phyloP scores from a whole-genome alignment of 164 flowering plant genomes.

The Sextonia rubra region DNA sequence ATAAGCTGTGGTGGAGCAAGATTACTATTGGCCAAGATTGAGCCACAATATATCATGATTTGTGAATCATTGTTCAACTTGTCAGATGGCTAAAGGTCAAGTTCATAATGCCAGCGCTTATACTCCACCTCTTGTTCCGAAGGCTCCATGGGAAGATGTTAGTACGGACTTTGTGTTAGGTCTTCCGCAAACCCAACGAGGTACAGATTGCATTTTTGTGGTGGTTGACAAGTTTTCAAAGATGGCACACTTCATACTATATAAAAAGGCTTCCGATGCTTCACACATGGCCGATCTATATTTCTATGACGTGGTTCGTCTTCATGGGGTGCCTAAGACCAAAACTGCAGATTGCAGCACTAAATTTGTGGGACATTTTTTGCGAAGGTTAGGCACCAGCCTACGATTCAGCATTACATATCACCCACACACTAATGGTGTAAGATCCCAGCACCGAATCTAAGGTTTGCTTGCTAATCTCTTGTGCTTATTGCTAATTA shows the following conservation, averaged over 20 bases:
- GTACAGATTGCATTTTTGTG: conserved; percentile 5
- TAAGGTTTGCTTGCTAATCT: too few species aligned
- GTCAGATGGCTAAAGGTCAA: too few species aligned
- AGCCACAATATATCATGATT: neutral
- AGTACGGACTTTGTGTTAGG: conserved; percentile 10
- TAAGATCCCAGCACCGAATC: too few species aligned
- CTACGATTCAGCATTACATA: neutral
- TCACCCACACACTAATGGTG: conserved; percentile 4
- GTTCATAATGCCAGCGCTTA: neutral
- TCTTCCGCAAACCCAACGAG: too few species aligned
- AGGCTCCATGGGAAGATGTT: too few species aligned
- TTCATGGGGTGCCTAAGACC: too few species aligned
- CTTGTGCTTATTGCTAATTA: too few species aligned
- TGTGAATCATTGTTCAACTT: neutral
- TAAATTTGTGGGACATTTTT: neutral
- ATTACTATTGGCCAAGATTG: neutral
- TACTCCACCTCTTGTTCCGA: neutral
- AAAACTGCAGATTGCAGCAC: conserved; percentile 1
- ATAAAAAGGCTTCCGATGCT: neutral
- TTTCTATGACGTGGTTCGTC: too few species aligned
- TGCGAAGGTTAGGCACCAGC: neutral
- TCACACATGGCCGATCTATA: neutral
- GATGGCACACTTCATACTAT: too few species aligned
- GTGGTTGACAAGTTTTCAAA: too few species aligned
- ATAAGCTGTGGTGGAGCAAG: neutral